Evolutionary conservation across 805 yeast species (phyloP), one percentile per base, ranked within the genome.

Genomic region (Suhomyces sp.): DNA sequence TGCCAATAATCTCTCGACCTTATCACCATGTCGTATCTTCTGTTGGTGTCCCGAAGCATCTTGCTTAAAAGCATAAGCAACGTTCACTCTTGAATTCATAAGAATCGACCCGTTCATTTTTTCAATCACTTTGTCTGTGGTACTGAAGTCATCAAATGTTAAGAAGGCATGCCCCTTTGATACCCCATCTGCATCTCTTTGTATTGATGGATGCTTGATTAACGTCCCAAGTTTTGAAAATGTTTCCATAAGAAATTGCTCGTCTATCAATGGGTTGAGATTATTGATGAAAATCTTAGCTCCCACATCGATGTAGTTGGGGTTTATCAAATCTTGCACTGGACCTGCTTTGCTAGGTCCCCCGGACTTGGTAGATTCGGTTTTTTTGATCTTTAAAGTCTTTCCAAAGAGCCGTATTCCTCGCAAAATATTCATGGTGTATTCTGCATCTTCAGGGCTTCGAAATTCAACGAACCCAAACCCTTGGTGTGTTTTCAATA

Each of bases 391-490:
- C 40, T 77, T 73, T 19, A 90, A 45, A 2, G 72, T 63, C 47
- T 81, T 76, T 2, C 81, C 85, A 53, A 56, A 85, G 29, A 90
- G 58, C 24, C 75, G 62, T 2, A 79, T 61, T 5, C 88, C 88
- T 39, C 72, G 65, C 53, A 86, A 55, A 1, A 84, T 58, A 39
- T 74, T 70, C 22, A 74, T 58, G 1, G 80, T 86, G 54, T 88
- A 91, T 6, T 79, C 82, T 0, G 83, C 82, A 47, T 88, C 96
- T 13, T 60, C 66, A 2, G 63, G 60, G 11, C 68, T 63, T 33
- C 65, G 59, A 50, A 84, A 81, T 53, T 86, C 93, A 1, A 84
- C 83, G 60, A 93, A 91, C 7, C 95, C 97, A 63, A 70, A 91
- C 4, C 97, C 97, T 50, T 83, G 95, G 50, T 84, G 88, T 1